Evolutionary conservation across 805 yeast genomes (phyloP).

Genomic region (Candida ulmi): DNA sequence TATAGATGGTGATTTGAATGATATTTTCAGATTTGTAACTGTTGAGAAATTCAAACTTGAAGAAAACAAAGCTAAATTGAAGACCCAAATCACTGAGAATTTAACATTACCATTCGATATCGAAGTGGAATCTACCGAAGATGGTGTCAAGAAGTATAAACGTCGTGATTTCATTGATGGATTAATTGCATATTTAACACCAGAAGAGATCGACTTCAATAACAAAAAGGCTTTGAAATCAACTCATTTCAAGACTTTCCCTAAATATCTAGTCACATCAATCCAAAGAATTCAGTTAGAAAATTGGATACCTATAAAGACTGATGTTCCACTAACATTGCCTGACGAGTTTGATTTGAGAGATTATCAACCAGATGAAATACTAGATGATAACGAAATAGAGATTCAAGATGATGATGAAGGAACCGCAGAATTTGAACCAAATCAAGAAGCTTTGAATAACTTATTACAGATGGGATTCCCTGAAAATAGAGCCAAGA

Average conservation of each 20-base stretch:
- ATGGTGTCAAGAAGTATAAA: conserved; percentile 40
- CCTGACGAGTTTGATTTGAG: conserved; percentile 43
- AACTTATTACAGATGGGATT: conserved; percentile 84
- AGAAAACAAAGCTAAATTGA: conserved; percentile 47
- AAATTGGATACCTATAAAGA: conserved; percentile 87
- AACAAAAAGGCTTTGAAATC: conserved; percentile 13
- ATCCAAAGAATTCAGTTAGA: conserved; percentile 78
- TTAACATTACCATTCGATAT: conserved; percentile 55
- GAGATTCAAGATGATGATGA: conserved; percentile 23
- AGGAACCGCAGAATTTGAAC: conserved; percentile 34
- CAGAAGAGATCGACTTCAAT: conserved; percentile 53
- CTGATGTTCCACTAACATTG: conserved; percentile 62
- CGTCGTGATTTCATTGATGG: conserved; percentile 34
- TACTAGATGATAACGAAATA: conserved; percentile 33
- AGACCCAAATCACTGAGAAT: conserved; percentile 52
- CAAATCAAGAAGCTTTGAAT: conserved; percentile 50
- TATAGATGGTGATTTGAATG: conserved; percentile 31
- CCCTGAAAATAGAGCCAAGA: conserved; percentile 53
- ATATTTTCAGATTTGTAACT: conserved; percentile 55
- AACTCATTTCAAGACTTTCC: conserved; percentile 54
- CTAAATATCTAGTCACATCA: conserved; percentile 63
- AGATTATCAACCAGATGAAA: conserved; percentile 37
- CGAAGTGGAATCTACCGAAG: conserved; percentile 31
- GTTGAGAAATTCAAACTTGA: conserved; percentile 61
- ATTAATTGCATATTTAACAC: conserved; percentile 44